Conservation (phyloP, 768 basidiomycete genomes). For the Leucogyrophana mollusca region DNA sequence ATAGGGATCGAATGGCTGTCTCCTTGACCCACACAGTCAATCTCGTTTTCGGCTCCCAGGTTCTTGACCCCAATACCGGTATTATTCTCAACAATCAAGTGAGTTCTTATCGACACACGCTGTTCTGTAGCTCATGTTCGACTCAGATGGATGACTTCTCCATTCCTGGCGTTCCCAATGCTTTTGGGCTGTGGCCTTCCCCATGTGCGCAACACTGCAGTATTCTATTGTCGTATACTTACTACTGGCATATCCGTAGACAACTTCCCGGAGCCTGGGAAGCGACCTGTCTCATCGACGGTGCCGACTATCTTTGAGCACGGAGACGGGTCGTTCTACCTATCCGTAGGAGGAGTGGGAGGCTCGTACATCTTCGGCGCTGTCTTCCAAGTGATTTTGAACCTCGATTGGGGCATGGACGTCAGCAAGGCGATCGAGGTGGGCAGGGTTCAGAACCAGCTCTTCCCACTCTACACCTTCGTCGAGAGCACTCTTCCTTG, state of each 20-base stretch:
- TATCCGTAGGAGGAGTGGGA: constrained; percentile 53
- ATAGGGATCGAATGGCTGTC: constrained; percentile 85
- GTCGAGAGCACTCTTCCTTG: constrained; percentile 40
- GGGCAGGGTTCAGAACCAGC: constrained; percentile 54
- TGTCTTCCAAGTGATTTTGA: constrained; percentile 52
- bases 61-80: constrained; percentile 85
- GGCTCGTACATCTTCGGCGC: constrained; percentile 60
- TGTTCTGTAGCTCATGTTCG: constrained; percentile 57
- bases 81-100: constrained; percentile 89
- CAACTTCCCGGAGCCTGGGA: constrained; percentile 55
- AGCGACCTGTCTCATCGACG: constrained; percentile 59
- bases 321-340: constrained; percentile 41
- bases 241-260: too few species aligned
- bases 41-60: constrained; percentile 82
- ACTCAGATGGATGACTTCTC: constrained; percentile 56
- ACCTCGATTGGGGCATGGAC: constrained; percentile 48
- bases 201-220: constrained; percentile 31
- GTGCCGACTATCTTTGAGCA: constrained; percentile 51
- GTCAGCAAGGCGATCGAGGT: constrained; percentile 49
- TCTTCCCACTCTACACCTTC: constrained; percentile 43
- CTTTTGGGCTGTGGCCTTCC: constrained; percentile 47
- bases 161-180: constrained; percentile 49
- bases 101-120: constrained; percentile 45
- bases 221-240: neutral
- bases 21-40: constrained; percentile 89